Conservation (phyloP, 768 basidiomycete genomes). For the Boletus rex-veris region DNA sequence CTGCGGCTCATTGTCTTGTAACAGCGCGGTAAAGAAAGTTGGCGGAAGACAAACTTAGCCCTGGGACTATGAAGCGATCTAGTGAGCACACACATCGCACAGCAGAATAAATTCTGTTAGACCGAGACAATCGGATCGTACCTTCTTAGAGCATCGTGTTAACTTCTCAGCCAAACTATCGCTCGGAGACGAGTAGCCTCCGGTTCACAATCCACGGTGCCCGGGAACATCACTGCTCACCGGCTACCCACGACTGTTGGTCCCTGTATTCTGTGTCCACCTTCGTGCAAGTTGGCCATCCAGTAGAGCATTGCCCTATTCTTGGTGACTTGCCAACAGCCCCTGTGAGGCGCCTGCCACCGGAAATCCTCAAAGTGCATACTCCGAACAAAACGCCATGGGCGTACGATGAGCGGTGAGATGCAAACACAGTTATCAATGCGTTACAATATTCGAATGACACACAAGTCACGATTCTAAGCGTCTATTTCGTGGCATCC, state of each 20-base stretch:
- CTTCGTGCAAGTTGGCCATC: not conserved
- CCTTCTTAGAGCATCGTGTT: not conserved
- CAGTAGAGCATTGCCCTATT: not conserved
- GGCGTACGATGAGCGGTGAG: not conserved
- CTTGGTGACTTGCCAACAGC: not conserved
- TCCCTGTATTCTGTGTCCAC: too few species aligned
- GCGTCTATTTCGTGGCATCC: constrained; percentile 35
- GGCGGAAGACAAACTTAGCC: not conserved
- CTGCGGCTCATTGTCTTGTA: not conserved
- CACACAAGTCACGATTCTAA: not conserved
- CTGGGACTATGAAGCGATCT: not conserved
- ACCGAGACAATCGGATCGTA: not conserved
- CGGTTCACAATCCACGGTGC: not conserved
- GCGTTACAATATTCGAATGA: constrained; percentile 9
- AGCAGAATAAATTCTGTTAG: not conserved
- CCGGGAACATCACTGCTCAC: not conserved
- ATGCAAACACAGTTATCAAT: not conserved
- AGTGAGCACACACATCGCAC: not conserved
- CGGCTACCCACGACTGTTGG: not conserved
- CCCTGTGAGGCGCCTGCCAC: not conserved
- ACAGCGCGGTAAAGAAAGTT: not conserved
- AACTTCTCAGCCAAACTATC: not conserved
- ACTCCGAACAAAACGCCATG: not conserved
- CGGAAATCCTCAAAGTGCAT: not conserved
- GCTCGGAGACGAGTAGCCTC: not conserved